phyloP scores from a whole-genome alignment of 73 alveolate genomes.

The Uronychia setigera region DNA sequence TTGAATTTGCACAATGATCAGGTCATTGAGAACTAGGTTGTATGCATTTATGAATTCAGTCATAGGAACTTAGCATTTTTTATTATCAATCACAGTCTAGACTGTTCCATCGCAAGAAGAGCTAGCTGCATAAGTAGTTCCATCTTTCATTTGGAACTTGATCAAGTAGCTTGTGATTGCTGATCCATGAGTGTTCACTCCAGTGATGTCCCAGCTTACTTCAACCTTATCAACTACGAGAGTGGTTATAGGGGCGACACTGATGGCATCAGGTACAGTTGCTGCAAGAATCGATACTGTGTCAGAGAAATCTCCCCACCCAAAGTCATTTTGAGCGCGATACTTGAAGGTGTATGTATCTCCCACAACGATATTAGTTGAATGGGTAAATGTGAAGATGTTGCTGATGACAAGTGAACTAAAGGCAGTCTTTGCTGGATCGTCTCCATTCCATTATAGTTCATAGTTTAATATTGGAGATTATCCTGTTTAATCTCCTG shows the following conservation, averaged over 20 bases:
- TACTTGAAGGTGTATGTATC: slow-evolving; percentile 19
- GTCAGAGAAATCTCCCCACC: slow-evolving; percentile 22
- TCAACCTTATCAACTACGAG: background rate
- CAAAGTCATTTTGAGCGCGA: slow-evolving; percentile 28
- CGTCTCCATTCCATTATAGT: slow-evolving; percentile 39
- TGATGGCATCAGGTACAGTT: slow-evolving; percentile 31
- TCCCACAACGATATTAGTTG: slow-evolving; percentile 43
- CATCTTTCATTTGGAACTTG: slow-evolving; percentile 6
- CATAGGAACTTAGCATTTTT: slow-evolving; percentile 31
- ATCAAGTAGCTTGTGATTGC: slow-evolving; percentile 10
- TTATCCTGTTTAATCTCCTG: slow-evolving; percentile 43
- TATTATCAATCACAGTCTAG: slow-evolving; percentile 7
- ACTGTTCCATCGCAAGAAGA: slow-evolving; percentile 45
- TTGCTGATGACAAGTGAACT: background rate
- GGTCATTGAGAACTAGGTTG: slow-evolving; percentile 21
- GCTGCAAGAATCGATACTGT: slow-evolving; percentile 39
- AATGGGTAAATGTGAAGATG: too few species aligned
- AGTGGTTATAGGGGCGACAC: slow-evolving; percentile 6
- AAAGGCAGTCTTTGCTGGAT: too few species aligned
- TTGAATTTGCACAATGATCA: slow-evolving; percentile 15
- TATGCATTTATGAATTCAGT: slow-evolving; percentile 31
- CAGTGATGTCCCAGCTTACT: background rate
- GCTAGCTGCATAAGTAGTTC: background rate
- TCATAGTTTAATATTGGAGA: slow-evolving; percentile 14
- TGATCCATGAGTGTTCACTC: slow-evolving; percentile 34